Conservation (phyloP, 257 asterid genomes). For the Fraxinus pennsylvanica region DNA sequence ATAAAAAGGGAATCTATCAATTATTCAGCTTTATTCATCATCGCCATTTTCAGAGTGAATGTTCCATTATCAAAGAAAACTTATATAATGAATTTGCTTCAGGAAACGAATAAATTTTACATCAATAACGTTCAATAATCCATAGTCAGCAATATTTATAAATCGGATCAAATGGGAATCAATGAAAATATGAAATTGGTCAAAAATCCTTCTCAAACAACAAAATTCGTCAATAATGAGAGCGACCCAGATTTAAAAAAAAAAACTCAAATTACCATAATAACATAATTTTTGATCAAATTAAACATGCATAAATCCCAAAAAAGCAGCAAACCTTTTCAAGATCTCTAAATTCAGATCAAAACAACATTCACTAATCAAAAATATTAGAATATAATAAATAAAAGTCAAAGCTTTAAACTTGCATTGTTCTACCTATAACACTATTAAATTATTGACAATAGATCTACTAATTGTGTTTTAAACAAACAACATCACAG, state of each 20-base stretch:
- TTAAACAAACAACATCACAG: neutral
- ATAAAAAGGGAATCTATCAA: constrained; percentile 1
- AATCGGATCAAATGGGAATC: neutral
- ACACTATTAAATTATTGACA: constrained; percentile 15
- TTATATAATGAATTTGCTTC: constrained; percentile 1
- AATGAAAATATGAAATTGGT: neutral
- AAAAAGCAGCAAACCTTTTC: constrained; percentile 1
- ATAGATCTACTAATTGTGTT: neutral
- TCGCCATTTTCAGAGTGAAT: neutral
- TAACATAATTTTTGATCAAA: constrained; percentile 40
- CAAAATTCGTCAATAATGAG: constrained; percentile 29
- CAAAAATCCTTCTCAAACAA: neutral
- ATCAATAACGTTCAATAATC: neutral
- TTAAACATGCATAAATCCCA: constrained; percentile 34
- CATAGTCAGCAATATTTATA: neutral
- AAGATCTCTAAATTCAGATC: constrained; percentile 72
- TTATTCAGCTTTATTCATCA: neutral
- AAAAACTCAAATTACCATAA: constrained; percentile 18
- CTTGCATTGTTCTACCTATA: constrained; percentile 44
- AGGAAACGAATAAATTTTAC: neutral
- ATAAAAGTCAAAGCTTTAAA: constrained; percentile 36
- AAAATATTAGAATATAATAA: constrained; percentile 29
- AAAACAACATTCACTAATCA: constrained; percentile 36
- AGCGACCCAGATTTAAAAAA: constrained; percentile 33
- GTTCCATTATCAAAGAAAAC: constrained; percentile 18